Conservation (phyloP, 768 basidiomycete species). For the Lentinula aciculospora region DNA sequence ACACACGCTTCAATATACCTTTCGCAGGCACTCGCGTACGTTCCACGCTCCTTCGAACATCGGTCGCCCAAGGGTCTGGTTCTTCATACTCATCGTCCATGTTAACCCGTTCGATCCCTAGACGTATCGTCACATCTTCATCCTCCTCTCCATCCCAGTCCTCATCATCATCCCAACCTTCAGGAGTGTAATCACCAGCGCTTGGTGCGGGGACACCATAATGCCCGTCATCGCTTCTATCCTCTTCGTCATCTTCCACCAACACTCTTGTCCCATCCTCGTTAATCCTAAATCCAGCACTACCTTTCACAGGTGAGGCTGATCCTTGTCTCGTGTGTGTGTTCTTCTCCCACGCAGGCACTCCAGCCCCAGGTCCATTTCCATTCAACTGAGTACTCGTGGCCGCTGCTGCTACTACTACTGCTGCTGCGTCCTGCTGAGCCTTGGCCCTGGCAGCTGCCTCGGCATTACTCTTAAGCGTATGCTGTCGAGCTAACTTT, state of each 20-base stretch:
- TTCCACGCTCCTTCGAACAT: constrained; percentile 70
- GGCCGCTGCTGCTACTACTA: constrained; percentile 30
- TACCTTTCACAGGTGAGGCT: constrained; percentile 35
- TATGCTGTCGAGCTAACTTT: constrained; percentile 85
- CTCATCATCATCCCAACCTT: constrained; percentile 77
- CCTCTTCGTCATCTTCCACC: constrained; percentile 67
- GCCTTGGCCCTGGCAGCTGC: constrained; percentile 64
- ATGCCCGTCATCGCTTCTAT: constrained; percentile 50
- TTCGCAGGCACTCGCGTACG: constrained; percentile 57
- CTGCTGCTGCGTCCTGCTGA: constrained; percentile 46
- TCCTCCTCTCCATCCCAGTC: constrained; percentile 70
- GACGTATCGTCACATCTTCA: constrained; percentile 70
- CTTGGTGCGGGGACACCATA: constrained; percentile 30
- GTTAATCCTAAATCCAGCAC: constrained; percentile 36
- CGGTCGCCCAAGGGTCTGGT: constrained; percentile 74
- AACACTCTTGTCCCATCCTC: constrained; percentile 65
- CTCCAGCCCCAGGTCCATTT: constrained; percentile 31
- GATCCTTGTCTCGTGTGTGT: constrained; percentile 57
- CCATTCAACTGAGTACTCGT: constrained; percentile 20
- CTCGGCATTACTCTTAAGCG: constrained; percentile 81
- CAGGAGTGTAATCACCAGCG: constrained; percentile 28
- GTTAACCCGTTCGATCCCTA: constrained; percentile 43
- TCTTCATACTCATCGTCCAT: constrained; percentile 48
- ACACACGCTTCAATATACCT: constrained; percentile 88
- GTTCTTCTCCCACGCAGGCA: constrained; percentile 78